Evolutionary conservation across 805 yeast species (phyloP).

Genomic region (Cyberlindnera japonica): DNA sequence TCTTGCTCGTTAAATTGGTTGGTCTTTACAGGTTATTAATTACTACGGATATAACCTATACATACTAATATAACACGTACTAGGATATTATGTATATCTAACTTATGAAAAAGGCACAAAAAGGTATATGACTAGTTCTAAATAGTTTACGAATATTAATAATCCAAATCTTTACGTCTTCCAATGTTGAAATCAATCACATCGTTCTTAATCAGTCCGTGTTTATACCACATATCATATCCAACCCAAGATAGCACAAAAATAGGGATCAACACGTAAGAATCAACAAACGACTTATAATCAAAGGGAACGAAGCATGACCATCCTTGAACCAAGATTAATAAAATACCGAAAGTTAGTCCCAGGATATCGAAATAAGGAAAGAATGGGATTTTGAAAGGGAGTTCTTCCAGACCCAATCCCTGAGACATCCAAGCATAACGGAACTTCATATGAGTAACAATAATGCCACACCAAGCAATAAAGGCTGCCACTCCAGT

Average conservation of each 20-base stretch:
- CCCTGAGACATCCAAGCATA: conserved; percentile 55
- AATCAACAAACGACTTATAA: conserved; percentile 51
- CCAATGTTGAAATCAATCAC: conserved; percentile 50
- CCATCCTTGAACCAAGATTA: conserved; percentile 48
- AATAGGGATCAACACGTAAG: conserved; percentile 60
- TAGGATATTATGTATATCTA: too few relatives aligned
- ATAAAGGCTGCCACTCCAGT: conserved; percentile 73
- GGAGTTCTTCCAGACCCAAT: conserved; percentile 59
- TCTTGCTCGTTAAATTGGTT: conserved; percentile 22
- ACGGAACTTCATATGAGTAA: conserved; percentile 67
- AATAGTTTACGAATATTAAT: too few relatives aligned
- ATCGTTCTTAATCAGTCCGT: conserved; percentile 35
- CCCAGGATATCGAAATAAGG: conserved; percentile 41
- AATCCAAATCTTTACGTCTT: conserved; percentile 38
- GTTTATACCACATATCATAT: conserved; percentile 37
- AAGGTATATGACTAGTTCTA: too few relatives aligned
- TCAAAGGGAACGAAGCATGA: conserved; percentile 45
- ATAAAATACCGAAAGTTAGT: conserved; percentile 34
- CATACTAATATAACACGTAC: too few relatives aligned
- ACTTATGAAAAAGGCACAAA: too few relatives aligned
- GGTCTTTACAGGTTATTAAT: too few relatives aligned
- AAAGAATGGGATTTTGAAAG: conserved; percentile 60
- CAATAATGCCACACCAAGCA: conserved; percentile 62
- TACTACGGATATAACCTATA: too few relatives aligned
- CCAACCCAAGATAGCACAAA: conserved; percentile 43